Conservation (phyloP, 768 basidiomycete genomes). For the Mycena leptocephala region DNA sequence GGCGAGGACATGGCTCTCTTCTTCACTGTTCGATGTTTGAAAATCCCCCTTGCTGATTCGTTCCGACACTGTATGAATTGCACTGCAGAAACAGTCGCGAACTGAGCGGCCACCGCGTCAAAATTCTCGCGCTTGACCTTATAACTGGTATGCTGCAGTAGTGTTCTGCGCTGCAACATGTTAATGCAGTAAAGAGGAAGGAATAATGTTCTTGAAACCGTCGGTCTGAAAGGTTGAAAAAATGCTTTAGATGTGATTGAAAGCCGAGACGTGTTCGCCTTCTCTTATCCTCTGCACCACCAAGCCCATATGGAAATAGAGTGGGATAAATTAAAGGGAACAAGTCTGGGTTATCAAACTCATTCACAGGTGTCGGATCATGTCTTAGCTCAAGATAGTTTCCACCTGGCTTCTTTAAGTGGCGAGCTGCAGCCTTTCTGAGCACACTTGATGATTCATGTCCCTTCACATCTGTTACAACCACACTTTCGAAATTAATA, state of each 20-base stretch:
- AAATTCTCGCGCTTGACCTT: neutral
- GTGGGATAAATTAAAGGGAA: neutral
- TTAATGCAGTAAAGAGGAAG: neutral
- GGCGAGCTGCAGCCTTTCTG: too few species aligned
- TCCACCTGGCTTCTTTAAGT: too few species aligned
- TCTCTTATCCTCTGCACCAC: neutral
- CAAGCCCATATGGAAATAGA: neutral
- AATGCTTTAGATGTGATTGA: neutral
- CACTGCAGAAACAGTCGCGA: neutral
- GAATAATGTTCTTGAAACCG: neutral
- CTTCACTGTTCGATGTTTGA: neutral
- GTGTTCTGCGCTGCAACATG: neutral
- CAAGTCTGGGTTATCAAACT: neutral
- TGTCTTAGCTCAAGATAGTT: neutral
- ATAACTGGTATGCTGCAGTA: neutral
- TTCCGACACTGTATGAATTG: neutral
- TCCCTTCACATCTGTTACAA: too few species aligned
- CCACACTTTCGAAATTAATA: neutral
- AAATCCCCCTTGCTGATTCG: neutral
- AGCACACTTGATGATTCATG: too few species aligned
- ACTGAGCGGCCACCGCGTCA: neutral
- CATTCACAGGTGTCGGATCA: neutral
- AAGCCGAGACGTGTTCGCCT: neutral
- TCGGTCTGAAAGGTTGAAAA: neutral
- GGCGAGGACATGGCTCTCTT: neutral